Base-by-base conservation (phyloP, 192 early-diverging fungal genomes). In the Rhizoclosmatium sp. region DNA sequence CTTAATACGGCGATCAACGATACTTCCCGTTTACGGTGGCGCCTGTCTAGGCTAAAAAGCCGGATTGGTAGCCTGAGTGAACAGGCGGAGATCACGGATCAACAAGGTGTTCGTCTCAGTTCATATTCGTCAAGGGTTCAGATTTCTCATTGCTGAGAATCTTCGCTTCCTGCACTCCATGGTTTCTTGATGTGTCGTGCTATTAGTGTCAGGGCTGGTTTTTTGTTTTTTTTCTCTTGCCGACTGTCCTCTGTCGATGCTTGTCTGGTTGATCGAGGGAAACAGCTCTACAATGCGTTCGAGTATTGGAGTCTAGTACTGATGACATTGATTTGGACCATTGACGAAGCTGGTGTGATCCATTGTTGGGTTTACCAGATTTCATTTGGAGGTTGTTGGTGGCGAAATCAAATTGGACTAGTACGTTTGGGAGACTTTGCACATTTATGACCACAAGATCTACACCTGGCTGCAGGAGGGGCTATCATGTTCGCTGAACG, bases 191-290 rank as follows among this genome's bases (percentile, higher is more conserved):
- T 56, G 10, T 9, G 19, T 9, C 54, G 54, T n/a, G 9, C 21
- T 62, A 21, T 21, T 62, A 7, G 60, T 23, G 60, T 19, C 4
- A 0, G 14, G 14, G 60, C 23, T 62, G 21, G 5, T 7, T 62
- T 7, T 62, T 4, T 7, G 23, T 62, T 23, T 23, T 23, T 62
- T 62, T 31, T 31, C 31, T 31, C 31, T 31, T 31, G 31, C 31
- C 31, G 31, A 31, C 31, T 31, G 31, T 31, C 31, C 31, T 31
- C 31, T 31, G 31, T 31, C 31, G 0, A 0, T 31, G 31, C 31
- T 31, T 31, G 31, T 31, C 60, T 62, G 60, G 21, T 62, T 62
- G 23, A 23, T 62, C 60, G 60, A 62, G 60, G 60, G 60, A 62
- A 62, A 62, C 31, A 40, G 60, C 60, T 62, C 60, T 40, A 16